Evolutionary conservation across 192 early-diverging fungal genomes (phyloP), one percentile per base, ranked within the genome.

Genomic region (Backusella westeae): DNA sequence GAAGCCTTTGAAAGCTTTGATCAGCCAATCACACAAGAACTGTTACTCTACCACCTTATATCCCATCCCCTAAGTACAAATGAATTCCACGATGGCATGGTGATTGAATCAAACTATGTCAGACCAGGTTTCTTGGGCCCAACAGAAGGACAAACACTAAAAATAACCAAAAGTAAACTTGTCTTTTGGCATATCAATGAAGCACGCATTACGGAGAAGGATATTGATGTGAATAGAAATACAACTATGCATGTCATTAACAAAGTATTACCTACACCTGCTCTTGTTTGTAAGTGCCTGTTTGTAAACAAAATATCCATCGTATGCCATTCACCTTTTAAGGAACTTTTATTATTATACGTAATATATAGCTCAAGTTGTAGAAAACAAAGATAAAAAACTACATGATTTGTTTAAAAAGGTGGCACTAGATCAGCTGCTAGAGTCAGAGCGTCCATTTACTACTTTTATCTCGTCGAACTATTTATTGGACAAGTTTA

Each of bases 181-280:
- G 49, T 41, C 7, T 69, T 46, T 49, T 41, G 69, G 23, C 39
- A 67, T 26, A 56, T 83, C 17, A 78, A 78, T 49, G 75, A 72
- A 10, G 75, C 72, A 23, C 68, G 32, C 19, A 74, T 83, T 21
- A 76, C 71, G 0, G 52, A 77, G 19, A 82, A 81, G 38, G 83
- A 87, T 73, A 77, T 81, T 38, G 29, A 73, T 14, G 86, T 81
- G 0, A 83, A 86, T 59, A 83, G 80, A n/a, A 56, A 71, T 4
- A 86, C 85, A 6, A 81, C 80, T 6, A 78, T 90, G 19, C 88
- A 90, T 72, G 87, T 87, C 0, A 52, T 89, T 0, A 69, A 80
- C 56, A 80, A 82, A 6, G 38, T 89, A 5, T 53, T 88, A 41
- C 29, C 17, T 6, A 85, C 84, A 34, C 88, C 88, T 29, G 69